phyloP scores from a whole-genome alignment of 2,329 filamentous ascomycete species.

The Xylariaceae sp. region DNA sequence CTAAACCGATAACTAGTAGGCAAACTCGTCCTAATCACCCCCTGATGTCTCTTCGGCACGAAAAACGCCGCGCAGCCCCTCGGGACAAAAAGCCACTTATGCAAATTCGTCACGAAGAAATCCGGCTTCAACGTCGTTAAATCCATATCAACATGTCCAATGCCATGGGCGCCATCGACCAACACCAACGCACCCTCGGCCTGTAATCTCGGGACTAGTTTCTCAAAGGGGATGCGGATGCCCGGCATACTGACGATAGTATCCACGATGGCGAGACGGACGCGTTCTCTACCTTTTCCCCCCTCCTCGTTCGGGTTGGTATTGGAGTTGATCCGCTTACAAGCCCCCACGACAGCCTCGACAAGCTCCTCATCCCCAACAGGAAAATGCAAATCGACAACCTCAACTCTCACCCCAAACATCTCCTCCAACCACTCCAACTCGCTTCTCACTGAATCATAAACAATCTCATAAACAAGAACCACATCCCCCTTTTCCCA shows the following conservation, averaged over 20 bases:
- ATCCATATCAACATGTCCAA: slow-evolving; percentile 68
- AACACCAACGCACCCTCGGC: slow-evolving; percentile 63
- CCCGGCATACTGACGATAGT: slow-evolving; percentile 69
- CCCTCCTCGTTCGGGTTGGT: slow-evolving; percentile 28
- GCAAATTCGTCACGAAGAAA: slow-evolving; percentile 71
- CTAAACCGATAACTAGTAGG: slow-evolving; percentile 70
- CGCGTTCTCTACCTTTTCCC: slow-evolving; percentile 45
- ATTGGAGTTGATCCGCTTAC: slow-evolving; percentile 42
- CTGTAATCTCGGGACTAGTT: slow-evolving; percentile 56
- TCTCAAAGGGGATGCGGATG: slow-evolving; percentile 69
- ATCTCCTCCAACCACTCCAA: slow-evolving; percentile 65
- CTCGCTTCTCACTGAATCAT: slow-evolving; percentile 66
- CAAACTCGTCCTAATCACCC: slow-evolving; percentile 65
- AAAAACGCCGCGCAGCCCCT: slow-evolving; percentile 70
- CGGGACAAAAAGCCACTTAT: slow-evolving; percentile 74
- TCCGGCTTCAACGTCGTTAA: slow-evolving; percentile 64
- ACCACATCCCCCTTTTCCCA: slow-evolving; percentile 65
- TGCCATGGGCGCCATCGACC: slow-evolving; percentile 70
- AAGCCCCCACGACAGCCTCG: slow-evolving; percentile 55
- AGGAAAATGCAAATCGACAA: slow-evolving; percentile 60
- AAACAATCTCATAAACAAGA: slow-evolving; percentile 68
- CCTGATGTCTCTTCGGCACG: slow-evolving; percentile 65
- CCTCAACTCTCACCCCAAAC: slow-evolving; percentile 45
- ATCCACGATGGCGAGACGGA: slow-evolving; percentile 69
- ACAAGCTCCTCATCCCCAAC: slow-evolving; percentile 62